A percentile compares a stretch with the other conserved stretches of the same genome.
Conservation (phyloP, 257 asterid genomes). For the Gentiana straminea region DNA sequence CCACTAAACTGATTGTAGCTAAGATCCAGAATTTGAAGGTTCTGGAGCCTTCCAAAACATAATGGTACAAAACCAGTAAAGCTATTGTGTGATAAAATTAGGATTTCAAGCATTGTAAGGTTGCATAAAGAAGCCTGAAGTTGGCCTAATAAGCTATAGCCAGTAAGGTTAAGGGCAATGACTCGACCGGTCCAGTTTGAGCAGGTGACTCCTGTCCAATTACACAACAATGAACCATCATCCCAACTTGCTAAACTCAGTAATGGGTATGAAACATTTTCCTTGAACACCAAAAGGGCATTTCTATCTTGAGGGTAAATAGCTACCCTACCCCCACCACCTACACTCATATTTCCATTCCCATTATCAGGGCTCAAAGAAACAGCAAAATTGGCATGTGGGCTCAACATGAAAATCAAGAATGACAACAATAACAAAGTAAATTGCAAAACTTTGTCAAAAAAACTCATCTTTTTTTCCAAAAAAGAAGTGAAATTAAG, state of each 20-base stretch:
- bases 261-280: conserved; percentile 40
- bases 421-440: conserved; percentile 10
- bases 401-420: conserved; percentile 14
- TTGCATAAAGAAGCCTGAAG: conserved; percentile 58
- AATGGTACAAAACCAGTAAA: conserved; percentile 28
- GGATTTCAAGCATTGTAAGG: conserved; percentile 51
- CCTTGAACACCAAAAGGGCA: conserved; percentile 52
- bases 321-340: conserved; percentile 4
- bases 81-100: conserved; percentile 35
- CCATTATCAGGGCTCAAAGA: conserved; percentile 10
- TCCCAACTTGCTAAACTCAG: conserved; percentile 45
- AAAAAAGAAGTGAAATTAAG: conserved; percentile 1
- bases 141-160: conserved; percentile 48
- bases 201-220: conserved; percentile 43
- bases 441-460: conserved; percentile 1
- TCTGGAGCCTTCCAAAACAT: conserved; percentile 37
- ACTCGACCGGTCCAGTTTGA: conserved; percentile 55
- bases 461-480: conserved; percentile 22
- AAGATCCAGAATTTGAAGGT: conserved; percentile 47
- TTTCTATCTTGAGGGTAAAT: conserved; percentile 31
- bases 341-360: conserved; percentile 5
- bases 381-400: conserved; percentile 14
- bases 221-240: conserved; percentile 22
- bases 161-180: conserved; percentile 59
- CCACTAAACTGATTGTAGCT: conserved; percentile 49